Conservation (phyloP, 2,329 filamentous ascomycete species). For the Colletotrichum nymphaeae region DNA sequence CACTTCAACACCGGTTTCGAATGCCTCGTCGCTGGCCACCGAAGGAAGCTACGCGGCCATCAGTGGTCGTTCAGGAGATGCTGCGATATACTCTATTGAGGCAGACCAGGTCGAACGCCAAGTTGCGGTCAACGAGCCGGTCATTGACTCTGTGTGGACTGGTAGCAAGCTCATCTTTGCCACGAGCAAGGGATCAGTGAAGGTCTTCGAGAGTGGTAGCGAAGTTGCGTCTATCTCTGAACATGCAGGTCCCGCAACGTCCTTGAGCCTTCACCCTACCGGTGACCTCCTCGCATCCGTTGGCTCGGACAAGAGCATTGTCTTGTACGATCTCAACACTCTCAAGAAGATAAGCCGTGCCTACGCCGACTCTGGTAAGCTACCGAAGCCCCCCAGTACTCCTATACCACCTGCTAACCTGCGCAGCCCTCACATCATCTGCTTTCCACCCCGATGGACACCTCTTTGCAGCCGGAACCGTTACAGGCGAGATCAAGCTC, state of each 20-base stretch:
- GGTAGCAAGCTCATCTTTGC: constrained; percentile 77
- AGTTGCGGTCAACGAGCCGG: constrained; percentile 73
- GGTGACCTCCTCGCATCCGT: constrained; percentile 87
- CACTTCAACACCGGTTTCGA: constrained; percentile 58
- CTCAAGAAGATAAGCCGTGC: constrained; percentile 80
- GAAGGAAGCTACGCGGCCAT: constrained; percentile 76
- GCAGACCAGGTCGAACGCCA: constrained; percentile 75
- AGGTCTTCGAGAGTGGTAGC: constrained; percentile 79
- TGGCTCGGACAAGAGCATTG: constrained; percentile 90
- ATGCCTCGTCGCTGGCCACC: constrained; percentile 61
- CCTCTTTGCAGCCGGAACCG: constrained; percentile 86
- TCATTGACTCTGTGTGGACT: constrained; percentile 75
- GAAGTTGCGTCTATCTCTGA: constrained; percentile 79
- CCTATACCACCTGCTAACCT: constrained; percentile 42
- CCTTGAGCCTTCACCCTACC: constrained; percentile 83
- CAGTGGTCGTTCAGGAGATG: constrained; percentile 79
- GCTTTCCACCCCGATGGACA: constrained; percentile 98
- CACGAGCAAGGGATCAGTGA: constrained; percentile 81
- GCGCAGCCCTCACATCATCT: constrained; percentile 76
- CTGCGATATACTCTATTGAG: constrained; percentile 80
- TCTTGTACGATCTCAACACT: constrained; percentile 83
- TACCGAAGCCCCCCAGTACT: neutral
- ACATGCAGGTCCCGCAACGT: constrained; percentile 85
- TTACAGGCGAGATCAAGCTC: constrained; percentile 84
- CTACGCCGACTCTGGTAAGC: constrained; percentile 72